phyloP scores from a whole-genome alignment of 106 monocot genomes.

The Dendrobium nobile region DNA sequence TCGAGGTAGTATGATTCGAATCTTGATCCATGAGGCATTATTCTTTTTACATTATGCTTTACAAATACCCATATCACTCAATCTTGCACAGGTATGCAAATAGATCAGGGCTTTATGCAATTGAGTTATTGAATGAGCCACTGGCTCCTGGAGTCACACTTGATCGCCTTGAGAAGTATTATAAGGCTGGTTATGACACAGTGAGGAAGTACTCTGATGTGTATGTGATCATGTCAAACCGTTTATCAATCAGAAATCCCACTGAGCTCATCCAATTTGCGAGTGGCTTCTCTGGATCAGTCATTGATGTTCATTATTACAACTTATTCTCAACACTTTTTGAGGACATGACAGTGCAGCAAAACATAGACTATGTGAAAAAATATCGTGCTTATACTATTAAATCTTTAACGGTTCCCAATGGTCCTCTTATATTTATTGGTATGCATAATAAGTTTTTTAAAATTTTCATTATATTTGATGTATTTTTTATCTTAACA shows the following conservation, averaged over 20 bases:
- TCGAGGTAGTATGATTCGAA: constrained; percentile 1
- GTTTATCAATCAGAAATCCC: not conserved
- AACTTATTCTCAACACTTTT: constrained; percentile 18
- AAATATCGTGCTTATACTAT: not conserved
- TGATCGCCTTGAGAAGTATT: constrained; percentile 25
- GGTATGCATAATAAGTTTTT: not conserved
- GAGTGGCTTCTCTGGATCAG: constrained; percentile 26
- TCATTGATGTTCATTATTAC: constrained; percentile 56
- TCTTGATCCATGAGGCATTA: too few species aligned
- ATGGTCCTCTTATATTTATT: constrained; percentile 14
- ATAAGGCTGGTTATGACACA: constrained; percentile 31
- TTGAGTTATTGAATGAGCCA: constrained; percentile 49
- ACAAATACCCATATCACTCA: too few species aligned
- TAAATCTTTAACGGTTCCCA: not conserved
- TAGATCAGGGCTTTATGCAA: constrained; percentile 19
- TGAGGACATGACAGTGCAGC: constrained; percentile 19
- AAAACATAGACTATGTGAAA: constrained; percentile 38
- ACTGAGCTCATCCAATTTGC: constrained; percentile 39
- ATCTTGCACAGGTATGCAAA: constrained; percentile 31
- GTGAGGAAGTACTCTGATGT: constrained; percentile 30
- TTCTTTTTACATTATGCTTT: too few species aligned
- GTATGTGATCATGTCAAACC: constrained; percentile 51
- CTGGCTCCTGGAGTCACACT: constrained; percentile 22
- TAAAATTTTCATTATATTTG: not conserved
- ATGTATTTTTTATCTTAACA: too few species aligned